phyloP scores from a whole-genome alignment of 1,284 basidiomycete genomes.

The Puccinia novopanici region DNA sequence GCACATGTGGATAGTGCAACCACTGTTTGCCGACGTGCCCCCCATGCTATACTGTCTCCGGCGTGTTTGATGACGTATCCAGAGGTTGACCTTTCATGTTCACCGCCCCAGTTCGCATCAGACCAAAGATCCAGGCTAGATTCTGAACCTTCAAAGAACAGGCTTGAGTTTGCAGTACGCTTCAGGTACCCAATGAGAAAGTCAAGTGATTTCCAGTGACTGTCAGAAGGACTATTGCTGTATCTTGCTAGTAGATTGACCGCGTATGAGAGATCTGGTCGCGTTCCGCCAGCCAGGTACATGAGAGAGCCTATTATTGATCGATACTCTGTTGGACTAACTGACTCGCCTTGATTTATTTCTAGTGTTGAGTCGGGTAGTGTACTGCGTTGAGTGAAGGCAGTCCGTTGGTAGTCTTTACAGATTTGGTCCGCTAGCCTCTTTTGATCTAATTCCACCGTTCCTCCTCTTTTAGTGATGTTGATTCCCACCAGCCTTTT shows the following conservation, averaged over 20 bases:
- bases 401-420: background rate
- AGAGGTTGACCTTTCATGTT: constrained; percentile 9
- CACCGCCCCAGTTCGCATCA: constrained; percentile 34
- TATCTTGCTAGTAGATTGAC: constrained; percentile 22
- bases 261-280: constrained; percentile 6
- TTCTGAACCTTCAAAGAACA: too few relatives aligned
- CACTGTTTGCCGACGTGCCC: background rate
- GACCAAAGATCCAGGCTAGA: background rate
- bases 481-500: too few relatives aligned
- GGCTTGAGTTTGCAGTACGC: too few relatives aligned
- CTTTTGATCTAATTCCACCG: too few relatives aligned
- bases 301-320: constrained; percentile 7
- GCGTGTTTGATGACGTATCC: background rate
- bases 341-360: background rate
- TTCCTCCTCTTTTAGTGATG: too few relatives aligned
- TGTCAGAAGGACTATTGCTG: background rate
- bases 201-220: constrained; percentile 21
- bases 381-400: background rate
- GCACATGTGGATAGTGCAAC: constrained; percentile 14
- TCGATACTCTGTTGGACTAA: background rate
- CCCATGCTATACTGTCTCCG: background rate
- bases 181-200: constrained; percentile 4
- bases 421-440: background rate
- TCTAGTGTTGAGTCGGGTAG: background rate
- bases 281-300: background rate